Evolutionary conservation across 352 stramenopile species (phyloP).

Genomic region (Plasmopara viticola): DNA sequence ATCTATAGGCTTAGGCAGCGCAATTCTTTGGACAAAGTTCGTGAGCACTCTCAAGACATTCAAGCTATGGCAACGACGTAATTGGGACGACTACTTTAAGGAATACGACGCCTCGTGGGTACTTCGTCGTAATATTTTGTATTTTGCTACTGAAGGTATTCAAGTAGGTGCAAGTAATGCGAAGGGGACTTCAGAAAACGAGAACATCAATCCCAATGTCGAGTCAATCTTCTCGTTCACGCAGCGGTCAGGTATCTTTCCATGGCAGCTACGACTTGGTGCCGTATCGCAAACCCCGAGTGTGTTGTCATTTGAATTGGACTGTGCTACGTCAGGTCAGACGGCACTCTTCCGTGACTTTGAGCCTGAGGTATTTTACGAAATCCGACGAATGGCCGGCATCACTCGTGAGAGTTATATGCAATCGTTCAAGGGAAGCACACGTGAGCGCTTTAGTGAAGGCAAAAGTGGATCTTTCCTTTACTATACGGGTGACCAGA

Average conservation of each 20-base stretch:
- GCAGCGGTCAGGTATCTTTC: constrained; percentile 56
- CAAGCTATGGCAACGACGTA: constrained; percentile 65
- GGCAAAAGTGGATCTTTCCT: constrained; percentile 87
- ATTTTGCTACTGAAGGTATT: constrained; percentile 78
- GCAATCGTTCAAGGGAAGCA: constrained; percentile 70
- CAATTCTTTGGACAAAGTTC: constrained; percentile 62
- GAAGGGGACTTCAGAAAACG: constrained; percentile 29
- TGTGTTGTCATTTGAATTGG: constrained; percentile 67
- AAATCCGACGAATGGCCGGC: constrained; percentile 73
- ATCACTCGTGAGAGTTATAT: constrained; percentile 75
- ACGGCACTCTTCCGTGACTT: constrained; percentile 81
- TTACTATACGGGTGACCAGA: constrained; percentile 85
- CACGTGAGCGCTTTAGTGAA: constrained; percentile 83
- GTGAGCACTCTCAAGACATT: constrained; percentile 61
- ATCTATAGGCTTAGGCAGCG: constrained; percentile 56
- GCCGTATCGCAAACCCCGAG: constrained; percentile 38
- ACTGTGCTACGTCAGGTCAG: constrained; percentile 51
- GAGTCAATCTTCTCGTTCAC: constrained; percentile 66
- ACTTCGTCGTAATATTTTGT: constrained; percentile 72
- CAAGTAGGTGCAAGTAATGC: constrained; percentile 41
- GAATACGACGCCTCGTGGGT: constrained; percentile 83
- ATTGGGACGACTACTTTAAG: constrained; percentile 85
- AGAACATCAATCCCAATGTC: constrained; percentile 28
- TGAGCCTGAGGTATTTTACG: constrained; percentile 70
- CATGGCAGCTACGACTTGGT: constrained; percentile 50